Evolutionary conservation across 106 monocot genomes (phyloP).

Genomic region (Allium fistulosum): DNA sequence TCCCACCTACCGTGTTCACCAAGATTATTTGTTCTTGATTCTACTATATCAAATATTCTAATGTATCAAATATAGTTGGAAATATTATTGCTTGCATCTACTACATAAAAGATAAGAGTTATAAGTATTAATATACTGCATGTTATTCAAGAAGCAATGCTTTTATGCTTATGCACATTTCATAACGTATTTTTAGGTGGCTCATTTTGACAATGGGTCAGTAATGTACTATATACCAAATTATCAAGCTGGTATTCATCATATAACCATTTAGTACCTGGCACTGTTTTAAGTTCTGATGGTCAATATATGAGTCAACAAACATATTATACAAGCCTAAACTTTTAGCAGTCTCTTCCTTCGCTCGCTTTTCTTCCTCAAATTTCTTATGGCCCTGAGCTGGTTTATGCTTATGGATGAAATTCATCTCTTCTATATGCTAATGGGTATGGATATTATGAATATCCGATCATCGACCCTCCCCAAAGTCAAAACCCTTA

Average conservation of each 20-base stretch:
- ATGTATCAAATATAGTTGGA: neutral
- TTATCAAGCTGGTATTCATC: slow-evolving; percentile 41
- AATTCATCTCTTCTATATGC: slow-evolving; percentile 23
- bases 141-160: neutral
- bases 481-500: slow-evolving; percentile 14
- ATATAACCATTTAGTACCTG: slow-evolving; percentile 33
- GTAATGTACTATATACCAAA: slow-evolving; percentile 51
- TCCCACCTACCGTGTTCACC: neutral
- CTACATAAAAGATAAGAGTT: neutral
- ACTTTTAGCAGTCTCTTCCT: slow-evolving; percentile 22
- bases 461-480: slow-evolving; percentile 21
- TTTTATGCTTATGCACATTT: neutral
- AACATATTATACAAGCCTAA: slow-evolving; percentile 25
- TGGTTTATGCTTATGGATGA: slow-evolving; percentile 39
- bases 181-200: slow-evolving; percentile 33
- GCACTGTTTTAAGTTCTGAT: slow-evolving; percentile 40
- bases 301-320: slow-evolving; percentile 64
- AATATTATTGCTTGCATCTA: neutral
- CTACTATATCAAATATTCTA: too few species aligned
- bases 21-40: slow-evolving; percentile 24
- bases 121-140: neutral
- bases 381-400: slow-evolving; percentile 45
- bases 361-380: slow-evolving; percentile 53
- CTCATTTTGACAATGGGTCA: slow-evolving; percentile 51
- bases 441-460: slow-evolving; percentile 20